Conservation (phyloP, 306 rosid species). For the Clitoria ternatea region DNA sequence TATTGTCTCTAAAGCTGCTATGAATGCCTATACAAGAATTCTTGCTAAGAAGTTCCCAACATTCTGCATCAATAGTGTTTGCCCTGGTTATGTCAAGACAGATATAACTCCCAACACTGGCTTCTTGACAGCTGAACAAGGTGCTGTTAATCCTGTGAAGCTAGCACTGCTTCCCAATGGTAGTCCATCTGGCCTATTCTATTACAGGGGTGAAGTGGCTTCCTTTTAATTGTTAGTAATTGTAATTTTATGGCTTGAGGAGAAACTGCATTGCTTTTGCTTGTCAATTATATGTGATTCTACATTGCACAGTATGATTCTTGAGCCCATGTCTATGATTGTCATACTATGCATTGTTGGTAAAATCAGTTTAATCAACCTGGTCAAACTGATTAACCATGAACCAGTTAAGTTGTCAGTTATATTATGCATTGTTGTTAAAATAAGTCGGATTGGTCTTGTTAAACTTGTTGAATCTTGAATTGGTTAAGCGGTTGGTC, state of each 20-base stretch:
- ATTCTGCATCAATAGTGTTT: constrained; percentile 33
- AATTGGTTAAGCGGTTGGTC: too few species aligned
- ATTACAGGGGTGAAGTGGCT: not conserved
- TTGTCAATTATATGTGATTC: not conserved
- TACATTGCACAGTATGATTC: not conserved
- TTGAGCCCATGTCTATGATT: too few species aligned
- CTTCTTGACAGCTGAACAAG: constrained; percentile 30
- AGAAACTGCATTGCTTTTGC: not conserved
- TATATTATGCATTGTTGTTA: too few species aligned
- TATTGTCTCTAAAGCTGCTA: constrained; percentile 33
- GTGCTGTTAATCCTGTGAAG: constrained; percentile 33
- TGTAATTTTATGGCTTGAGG: not conserved
- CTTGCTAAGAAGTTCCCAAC: constrained; percentile 22
- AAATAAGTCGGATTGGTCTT: too few species aligned
- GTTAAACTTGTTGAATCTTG: too few species aligned
- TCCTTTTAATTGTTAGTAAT: not conserved
- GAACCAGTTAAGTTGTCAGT: too few species aligned
- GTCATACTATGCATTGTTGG: too few species aligned
- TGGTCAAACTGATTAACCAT: too few species aligned
- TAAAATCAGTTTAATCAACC: too few species aligned
- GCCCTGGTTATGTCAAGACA: constrained; percentile 37
- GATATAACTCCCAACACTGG: constrained; percentile 33
- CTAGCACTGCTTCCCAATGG: constrained; percentile 24
- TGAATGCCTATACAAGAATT: constrained; percentile 44
- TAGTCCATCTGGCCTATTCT: constrained; percentile 35